Evolutionary conservation across 2,329 filamentous ascomycete genomes (phyloP).

Genomic region (Colletotrichum paranaense): DNA sequence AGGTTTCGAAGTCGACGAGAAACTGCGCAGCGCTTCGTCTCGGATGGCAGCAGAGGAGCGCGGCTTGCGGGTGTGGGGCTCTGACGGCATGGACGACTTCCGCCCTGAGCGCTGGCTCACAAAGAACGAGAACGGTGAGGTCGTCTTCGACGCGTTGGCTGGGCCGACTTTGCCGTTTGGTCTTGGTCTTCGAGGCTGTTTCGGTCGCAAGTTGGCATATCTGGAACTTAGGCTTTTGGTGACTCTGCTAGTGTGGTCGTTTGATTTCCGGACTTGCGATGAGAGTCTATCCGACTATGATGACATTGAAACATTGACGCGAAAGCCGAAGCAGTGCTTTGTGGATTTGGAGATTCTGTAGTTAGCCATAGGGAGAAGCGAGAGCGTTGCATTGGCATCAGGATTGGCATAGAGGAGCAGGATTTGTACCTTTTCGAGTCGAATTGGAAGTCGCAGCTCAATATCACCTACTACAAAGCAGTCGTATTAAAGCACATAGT

Average conservation of each 20-base stretch:
- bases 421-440: background rate
- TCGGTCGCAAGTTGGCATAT: slow-evolving; percentile 36
- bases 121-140: background rate
- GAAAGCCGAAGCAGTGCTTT: slow-evolving; percentile 37
- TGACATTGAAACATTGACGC: slow-evolving; percentile 34
- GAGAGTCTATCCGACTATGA: slow-evolving; percentile 38
- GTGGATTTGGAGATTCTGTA: background rate
- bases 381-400: background rate
- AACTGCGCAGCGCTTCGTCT: background rate
- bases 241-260: slow-evolving; percentile 43
- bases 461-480: too few species aligned
- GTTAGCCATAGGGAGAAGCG: too few species aligned
- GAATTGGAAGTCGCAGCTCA: background rate
- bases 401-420: background rate
- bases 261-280: slow-evolving; percentile 38
- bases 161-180: slow-evolving; percentile 12
- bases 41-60: background rate
- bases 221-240: slow-evolving; percentile 43
- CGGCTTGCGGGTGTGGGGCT: background rate
- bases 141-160: background rate
- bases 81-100: background rate
- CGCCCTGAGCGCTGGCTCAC: background rate
- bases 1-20: background rate
- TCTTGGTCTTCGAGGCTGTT: slow-evolving; percentile 9
- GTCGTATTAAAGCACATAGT: too few species aligned